phyloP scores from a whole-genome alignment of 257 asterid species.

The Fraxinus cuspidata region DNA sequence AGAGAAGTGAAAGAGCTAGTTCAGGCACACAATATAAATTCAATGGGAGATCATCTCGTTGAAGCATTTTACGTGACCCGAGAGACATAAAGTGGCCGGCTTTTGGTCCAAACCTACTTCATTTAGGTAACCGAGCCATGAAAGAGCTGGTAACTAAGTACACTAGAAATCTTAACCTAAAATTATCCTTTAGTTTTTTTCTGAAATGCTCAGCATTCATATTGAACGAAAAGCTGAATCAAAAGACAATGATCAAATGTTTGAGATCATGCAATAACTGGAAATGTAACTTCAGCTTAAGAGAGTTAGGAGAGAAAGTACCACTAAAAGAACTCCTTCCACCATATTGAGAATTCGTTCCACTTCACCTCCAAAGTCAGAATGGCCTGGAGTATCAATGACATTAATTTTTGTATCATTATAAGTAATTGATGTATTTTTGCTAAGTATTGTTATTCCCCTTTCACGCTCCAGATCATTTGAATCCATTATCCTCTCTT shows the following conservation, averaged over 20 bases:
- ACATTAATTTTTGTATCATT: conserved; percentile 89
- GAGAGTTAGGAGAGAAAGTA: conserved; percentile 28
- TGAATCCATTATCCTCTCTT: conserved; percentile 98
- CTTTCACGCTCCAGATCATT: conserved; percentile 98
- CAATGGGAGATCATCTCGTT: neutral
- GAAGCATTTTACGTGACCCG: neutral
- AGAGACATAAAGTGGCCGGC: neutral
- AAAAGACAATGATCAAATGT: neutral
- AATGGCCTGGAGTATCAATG: conserved; percentile 98
- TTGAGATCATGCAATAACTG: neutral
- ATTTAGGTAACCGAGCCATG: neutral
- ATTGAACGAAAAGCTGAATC: neutral
- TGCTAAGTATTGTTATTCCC: conserved; percentile 97
- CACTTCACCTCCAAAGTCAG: conserved; percentile 99
- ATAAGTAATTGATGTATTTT: conserved; percentile 88
- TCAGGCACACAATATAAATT: neutral
- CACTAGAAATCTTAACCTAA: neutral
- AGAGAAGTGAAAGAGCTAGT: neutral
- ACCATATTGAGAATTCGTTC: conserved; percentile 99
- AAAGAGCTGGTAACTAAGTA: neutral
- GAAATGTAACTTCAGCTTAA: neutral
- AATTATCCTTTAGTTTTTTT: neutral
- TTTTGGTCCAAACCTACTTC: neutral
- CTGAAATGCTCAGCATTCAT: neutral
- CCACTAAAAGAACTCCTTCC: conserved; percentile 99